Percentiles rank a stretch among this genome's conserved stretches.
Conservation (phyloP, 805 yeast species). For the Cyberlindnera lachancei region DNA sequence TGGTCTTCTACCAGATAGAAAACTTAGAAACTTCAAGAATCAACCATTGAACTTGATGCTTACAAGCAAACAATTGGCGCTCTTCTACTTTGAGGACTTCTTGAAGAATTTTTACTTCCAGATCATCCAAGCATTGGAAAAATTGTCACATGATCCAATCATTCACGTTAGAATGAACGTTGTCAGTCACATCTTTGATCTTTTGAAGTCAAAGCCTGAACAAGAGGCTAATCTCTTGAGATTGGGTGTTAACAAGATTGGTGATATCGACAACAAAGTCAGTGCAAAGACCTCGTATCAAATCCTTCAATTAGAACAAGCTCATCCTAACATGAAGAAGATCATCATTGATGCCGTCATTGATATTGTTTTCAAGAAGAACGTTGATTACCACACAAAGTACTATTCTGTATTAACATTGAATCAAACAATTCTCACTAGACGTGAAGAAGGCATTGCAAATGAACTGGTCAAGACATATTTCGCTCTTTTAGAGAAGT, state of each 20-base stretch:
- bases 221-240: conserved; percentile 89
- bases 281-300: conserved; percentile 82
- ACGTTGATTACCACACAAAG: conserved; percentile 77
- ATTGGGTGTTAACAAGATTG: conserved; percentile 87
- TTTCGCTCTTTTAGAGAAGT: conserved; percentile 77
- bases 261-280: conserved; percentile 88
- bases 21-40: conserved; percentile 70
- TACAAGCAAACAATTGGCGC: conserved; percentile 51
- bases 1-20: conserved; percentile 83
- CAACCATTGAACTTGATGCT: conserved; percentile 44
- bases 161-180: conserved; percentile 77
- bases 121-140: conserved; percentile 70
- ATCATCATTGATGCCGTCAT: conserved; percentile 72
- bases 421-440: conserved; percentile 85
- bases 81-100: conserved; percentile 85
- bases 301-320: conserved; percentile 72
- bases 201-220: conserved; percentile 83
- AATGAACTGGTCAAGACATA: conserved; percentile 78
- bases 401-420: conserved; percentile 84
- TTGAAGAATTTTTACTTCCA: conserved; percentile 70
- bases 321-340: conserved; percentile 92
- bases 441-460: conserved; percentile 72
- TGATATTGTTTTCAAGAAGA: conserved; percentile 69
- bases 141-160: conserved; percentile 83
- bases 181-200: conserved; percentile 68